Base-by-base conservation (phyloP, 306 rosid species). In the Psophocarpus tetragonolobus region DNA sequence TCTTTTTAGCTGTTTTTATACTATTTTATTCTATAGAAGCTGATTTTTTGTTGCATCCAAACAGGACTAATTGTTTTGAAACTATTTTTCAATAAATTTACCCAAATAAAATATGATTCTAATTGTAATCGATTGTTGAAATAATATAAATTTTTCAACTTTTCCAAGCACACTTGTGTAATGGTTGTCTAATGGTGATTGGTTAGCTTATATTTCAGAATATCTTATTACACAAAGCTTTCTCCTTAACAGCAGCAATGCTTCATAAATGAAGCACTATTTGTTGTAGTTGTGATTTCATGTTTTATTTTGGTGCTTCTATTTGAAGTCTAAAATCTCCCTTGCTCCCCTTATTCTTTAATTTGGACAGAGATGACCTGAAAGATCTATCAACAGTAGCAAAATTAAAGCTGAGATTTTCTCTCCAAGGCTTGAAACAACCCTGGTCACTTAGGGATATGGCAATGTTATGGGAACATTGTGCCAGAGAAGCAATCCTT, bases 391-490 rank as follows among this genome's bases (percentile, higher is more conserved):
- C 57, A 17, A 17, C 10, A 18, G 80, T 24, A 81, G 83, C 84
- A 53, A 80, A 62, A 20, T 48, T 42, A 66, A 83, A 80, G 75
- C 81, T 83, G 26, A 65, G 62, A 6, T 0, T 0, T 10, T 72
- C 13, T 36, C 79, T 86, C 3, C 42, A 2, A 53, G 30, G 3
- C 29, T 1, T 61, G 50, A 8, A 13, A 0, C 8, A 82, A 51
- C 90, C 88, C 18, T 75, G 74, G 63, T 84, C 90, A 4, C 42
- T 91, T 4, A 35, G 73, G 41, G 78, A 76, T 80, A 60, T 87
- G 63, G 87, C 87, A 10, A 75, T 27, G 27, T 70, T 42, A 12
- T 88, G 96, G 96, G 89, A 84, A 9, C 15, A 0, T 9, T 87
- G 87, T 41, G 85, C 79, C 48, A 80, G 87, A 47, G 85, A 80